Evolutionary conservation across 352 stramenopile genomes (phyloP), one percentile per base, ranked within the genome.

Genomic region (Globisporangium rhizosaccharum): DNA sequence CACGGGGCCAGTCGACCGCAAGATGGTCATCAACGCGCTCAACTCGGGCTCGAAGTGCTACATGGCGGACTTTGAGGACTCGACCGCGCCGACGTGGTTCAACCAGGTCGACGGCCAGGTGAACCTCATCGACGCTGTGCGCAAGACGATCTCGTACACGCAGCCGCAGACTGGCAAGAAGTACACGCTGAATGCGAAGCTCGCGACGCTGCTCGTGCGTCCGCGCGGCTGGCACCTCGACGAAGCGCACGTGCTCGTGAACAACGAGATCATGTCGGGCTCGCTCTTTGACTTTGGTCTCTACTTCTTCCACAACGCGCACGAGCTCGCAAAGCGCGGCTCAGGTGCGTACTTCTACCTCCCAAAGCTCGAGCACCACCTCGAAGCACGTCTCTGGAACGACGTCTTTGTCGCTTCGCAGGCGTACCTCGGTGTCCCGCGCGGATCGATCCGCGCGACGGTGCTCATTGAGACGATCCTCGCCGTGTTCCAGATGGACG

Each of bases 1-100:
- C 67, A 98, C 94, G 25, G 94, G 94, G 50, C 92, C 92, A 3
- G 87, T 97, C 30, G 89, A 97, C 78, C 86, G 94, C 37, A 98
- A 98, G 81, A 98, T 98, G 95, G 90, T 98, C 8, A 98, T 98
- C 64, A 98, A 98, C 72, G 95, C 91, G 12, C 77, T 98, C 58
- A 98, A 98, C 76, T 96, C 80, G 61, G 94, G 94, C 56, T 87
- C 92, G 51, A 94, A 91, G 78, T 92, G 79, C 66, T 98, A 98
- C 82, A 98, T 98, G 95, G 95, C 95, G 26, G 95, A 98, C 70
- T 98, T 98, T 72, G 95, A 98, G 75, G 86, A 94, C 75, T 97
- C 88, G 56, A 97, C 87, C 7, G 84, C 87, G 52, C 95, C 95
- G 30, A 98, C 94, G 18, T 98, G 92, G 92, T 87, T 76, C 28